Evolutionary conservation across 2,329 filamentous ascomycete genomes (phyloP).

Genomic region (Ophiostoma populinum): DNA sequence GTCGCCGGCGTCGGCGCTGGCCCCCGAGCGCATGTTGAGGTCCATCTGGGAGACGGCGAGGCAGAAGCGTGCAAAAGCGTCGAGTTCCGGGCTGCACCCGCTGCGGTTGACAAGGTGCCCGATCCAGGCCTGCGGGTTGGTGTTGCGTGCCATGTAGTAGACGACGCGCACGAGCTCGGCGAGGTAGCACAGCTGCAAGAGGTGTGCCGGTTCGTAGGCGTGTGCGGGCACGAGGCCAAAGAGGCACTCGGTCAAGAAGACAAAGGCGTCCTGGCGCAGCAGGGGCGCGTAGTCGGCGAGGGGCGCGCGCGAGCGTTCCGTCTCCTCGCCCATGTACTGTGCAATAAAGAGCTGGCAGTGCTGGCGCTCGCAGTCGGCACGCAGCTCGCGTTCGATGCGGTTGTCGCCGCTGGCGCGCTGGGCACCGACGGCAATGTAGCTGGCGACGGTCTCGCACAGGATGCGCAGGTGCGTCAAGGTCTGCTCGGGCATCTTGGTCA

Average conservation of each 20-base stretch:
- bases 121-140: conserved; percentile 32
- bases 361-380: conserved; percentile 50
- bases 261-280: conserved; percentile 52
- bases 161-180: conserved; percentile 80
- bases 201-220: conserved; percentile 55
- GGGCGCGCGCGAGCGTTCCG: conserved; percentile 22
- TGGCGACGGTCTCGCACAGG: conserved; percentile 71
- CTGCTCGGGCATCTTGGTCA: conserved; percentile 74
- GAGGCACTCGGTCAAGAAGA: conserved; percentile 66
- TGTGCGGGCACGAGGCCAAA: conserved; percentile 52
- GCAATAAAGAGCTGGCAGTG: conserved; percentile 59
- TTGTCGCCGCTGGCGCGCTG: conserved; percentile 43
- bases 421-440: conserved; percentile 64
- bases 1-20: not conserved
- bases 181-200: conserved; percentile 74
- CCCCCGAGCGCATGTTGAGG: conserved; percentile 19
- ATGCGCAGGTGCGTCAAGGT: conserved; percentile 74
- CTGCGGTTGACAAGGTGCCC: conserved; percentile 23
- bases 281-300: conserved; percentile 37
- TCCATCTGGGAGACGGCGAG: conserved; percentile 27
- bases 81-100: conserved; percentile 29
- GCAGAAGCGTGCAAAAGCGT: conserved; percentile 39
- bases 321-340: conserved; percentile 28
- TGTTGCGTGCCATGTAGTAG: conserved; percentile 37
- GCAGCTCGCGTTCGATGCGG: conserved; percentile 48